These are phyloP conservation scores for Naganishia antarctica DNA, from an alignment of 768 basidiomycete species.

Conservation along the genomic window DNA sequence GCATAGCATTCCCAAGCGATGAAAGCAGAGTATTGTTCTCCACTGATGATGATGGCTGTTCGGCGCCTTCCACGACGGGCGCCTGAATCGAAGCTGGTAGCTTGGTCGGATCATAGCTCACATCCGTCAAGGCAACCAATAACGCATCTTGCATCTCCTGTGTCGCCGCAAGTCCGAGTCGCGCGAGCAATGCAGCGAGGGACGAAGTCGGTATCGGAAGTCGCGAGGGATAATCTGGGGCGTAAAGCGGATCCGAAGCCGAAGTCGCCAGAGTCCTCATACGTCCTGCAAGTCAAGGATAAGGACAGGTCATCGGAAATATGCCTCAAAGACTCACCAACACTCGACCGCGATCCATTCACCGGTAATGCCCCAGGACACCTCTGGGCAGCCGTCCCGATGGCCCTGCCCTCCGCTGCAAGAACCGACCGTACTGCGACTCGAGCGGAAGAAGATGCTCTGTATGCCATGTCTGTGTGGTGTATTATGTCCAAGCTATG, in stretches of 20 bases:
- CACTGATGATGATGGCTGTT: constrained; percentile 34
- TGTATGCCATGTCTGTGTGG: too few species aligned
- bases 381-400: too few species aligned
- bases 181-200: constrained; percentile 41
- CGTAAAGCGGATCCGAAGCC: constrained; percentile 27
- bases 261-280: too few species aligned
- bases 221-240: constrained; percentile 26
- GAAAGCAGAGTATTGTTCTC: constrained; percentile 71
- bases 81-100: constrained; percentile 5
- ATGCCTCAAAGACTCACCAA: too few species aligned
- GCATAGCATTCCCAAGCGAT: constrained; percentile 73
- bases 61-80: not conserved
- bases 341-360: too few species aligned
- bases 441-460: too few species aligned
- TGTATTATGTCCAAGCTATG: too few species aligned
- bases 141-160: constrained; percentile 34
- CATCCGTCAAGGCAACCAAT: constrained; percentile 42
- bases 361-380: too few species aligned
- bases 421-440: too few species aligned
- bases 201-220: constrained; percentile 35
- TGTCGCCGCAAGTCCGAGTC: constrained; percentile 36
- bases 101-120: constrained; percentile 31
- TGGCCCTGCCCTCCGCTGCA: too few species aligned
- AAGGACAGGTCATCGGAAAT: too few species aligned
- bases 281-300: too few species aligned